Evolutionary conservation across 2,329 filamentous ascomycete genomes (phyloP).

Genomic region (Aphanoascus verrucosus): DNA sequence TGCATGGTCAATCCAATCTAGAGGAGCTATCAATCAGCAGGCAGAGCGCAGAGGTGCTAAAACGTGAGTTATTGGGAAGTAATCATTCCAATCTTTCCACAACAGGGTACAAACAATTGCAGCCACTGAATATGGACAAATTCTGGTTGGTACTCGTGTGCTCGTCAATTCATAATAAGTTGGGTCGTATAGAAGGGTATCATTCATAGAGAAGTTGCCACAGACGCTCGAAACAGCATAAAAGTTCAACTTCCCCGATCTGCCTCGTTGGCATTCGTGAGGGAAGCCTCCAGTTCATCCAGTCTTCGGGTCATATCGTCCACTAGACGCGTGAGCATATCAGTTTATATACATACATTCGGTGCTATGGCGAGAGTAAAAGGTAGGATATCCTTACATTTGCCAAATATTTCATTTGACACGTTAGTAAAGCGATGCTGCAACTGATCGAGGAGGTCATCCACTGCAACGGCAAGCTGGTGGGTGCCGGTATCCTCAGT

Average conservation of each 20-base stretch:
- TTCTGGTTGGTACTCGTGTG: background rate
- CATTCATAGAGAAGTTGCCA: background rate
- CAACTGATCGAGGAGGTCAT: constrained; percentile 74
- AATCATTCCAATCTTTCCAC: too few relatives aligned
- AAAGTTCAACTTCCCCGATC: constrained; percentile 24
- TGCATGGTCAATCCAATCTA: background rate
- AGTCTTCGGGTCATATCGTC: constrained; percentile 84
- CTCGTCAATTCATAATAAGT: background rate
- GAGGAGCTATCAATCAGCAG: background rate
- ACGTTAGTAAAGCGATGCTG: constrained; percentile 77
- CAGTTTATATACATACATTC: too few relatives aligned
- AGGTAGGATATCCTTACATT: constrained; percentile 49
- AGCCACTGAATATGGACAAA: background rate
- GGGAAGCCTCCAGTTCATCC: constrained; percentile 67
- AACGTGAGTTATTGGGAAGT: background rate
- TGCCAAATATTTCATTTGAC: constrained; percentile 76
- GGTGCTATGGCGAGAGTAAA: background rate
- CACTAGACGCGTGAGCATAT: constrained; percentile 48
- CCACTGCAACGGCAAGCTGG: constrained; percentile 65
- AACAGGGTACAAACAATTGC: background rate
- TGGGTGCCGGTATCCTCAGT: constrained; percentile 20
- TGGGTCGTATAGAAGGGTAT: background rate
- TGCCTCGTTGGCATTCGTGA: constrained; percentile 46
- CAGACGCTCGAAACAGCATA: background rate
- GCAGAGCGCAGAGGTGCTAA: background rate